Evolutionary conservation across 345 rosid genomes (phyloP).

Genomic region (Microcos paniculata): DNA sequence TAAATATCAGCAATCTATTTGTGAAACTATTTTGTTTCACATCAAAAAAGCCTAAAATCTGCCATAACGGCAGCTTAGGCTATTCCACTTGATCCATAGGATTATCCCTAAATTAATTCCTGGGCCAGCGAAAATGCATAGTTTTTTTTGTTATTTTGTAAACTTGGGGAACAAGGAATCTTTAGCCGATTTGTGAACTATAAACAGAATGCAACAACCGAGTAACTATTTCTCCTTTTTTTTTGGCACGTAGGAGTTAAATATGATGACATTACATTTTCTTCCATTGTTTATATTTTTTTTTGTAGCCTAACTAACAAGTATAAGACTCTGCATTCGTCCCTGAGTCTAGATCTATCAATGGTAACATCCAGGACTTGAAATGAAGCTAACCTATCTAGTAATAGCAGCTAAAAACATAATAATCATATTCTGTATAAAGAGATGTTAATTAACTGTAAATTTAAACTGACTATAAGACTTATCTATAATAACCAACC

Average conservation of each 20-base stretch:
- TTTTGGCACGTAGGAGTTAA: not conserved
- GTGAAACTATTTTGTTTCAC: not conserved
- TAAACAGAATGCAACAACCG: not conserved
- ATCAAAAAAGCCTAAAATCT: not conserved
- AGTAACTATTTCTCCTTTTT: not conserved
- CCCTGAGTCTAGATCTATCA: not conserved
- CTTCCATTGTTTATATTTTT: not conserved
- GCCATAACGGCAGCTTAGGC: not conserved
- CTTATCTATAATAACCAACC: not conserved
- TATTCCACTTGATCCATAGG: not conserved
- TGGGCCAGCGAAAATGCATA: not conserved
- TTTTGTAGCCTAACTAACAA: not conserved
- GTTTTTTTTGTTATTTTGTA: not conserved
- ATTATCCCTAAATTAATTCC: not conserved
- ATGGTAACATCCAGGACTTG: not conserved
- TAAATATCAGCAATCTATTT: not conserved
- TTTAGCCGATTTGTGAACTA: not conserved
- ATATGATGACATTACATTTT: not conserved
- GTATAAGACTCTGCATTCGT: not conserved
- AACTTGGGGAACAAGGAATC: not conserved
- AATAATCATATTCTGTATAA: not conserved
- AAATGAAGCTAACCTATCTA: not conserved
- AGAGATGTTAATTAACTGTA: not conserved
- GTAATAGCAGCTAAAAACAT: not conserved
- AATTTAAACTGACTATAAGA: conserved; percentile 1